Conservation (phyloP, 1,284 basidiomycete genomes). For the Puccinia polysora region DNA sequence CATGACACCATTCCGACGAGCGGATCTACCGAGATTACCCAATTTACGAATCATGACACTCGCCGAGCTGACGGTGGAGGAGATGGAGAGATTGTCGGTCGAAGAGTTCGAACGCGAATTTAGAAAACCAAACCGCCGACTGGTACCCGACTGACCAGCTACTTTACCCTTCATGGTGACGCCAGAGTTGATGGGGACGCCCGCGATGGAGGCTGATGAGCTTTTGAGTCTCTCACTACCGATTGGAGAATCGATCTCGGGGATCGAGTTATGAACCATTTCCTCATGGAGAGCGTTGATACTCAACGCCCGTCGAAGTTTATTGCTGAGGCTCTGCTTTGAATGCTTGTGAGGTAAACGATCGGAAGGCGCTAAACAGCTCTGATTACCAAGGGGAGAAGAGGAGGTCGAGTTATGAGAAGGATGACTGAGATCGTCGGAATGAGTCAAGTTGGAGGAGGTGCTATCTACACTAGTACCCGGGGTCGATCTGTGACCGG, state of each 20-base stretch:
- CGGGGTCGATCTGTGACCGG: constrained; percentile 28
- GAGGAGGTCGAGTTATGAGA: not conserved
- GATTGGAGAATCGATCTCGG: not conserved
- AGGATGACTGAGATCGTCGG: not conserved
- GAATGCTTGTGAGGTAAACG: constrained; percentile 2
- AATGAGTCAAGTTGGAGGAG: constrained; percentile 6
- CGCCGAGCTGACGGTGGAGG: constrained; percentile 91
- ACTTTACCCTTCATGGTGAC: not conserved
- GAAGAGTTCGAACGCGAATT: constrained; percentile 85
- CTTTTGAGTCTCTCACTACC: constrained; percentile 11
- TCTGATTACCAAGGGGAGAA: not conserved
- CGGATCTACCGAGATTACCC: constrained; percentile 85
- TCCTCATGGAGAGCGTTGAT: constrained; percentile 19
- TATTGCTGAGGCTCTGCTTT: constrained; percentile 3
- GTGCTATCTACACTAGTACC: constrained; percentile 37
- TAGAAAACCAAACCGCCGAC: constrained; percentile 59
- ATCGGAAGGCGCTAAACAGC: no score
- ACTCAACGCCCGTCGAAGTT: constrained; percentile 25
- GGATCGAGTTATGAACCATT: constrained; percentile 12
- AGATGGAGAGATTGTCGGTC: constrained; percentile 94
- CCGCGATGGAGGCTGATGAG: constrained; percentile 8
- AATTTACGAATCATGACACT: constrained; percentile 97
- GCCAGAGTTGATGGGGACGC: not conserved
- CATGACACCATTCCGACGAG: constrained; percentile 65
- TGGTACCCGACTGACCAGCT: not conserved